Evolutionary conservation across 371 early-diverging fungal genomes (phyloP).

Genomic region (Mucor saturninus): DNA sequence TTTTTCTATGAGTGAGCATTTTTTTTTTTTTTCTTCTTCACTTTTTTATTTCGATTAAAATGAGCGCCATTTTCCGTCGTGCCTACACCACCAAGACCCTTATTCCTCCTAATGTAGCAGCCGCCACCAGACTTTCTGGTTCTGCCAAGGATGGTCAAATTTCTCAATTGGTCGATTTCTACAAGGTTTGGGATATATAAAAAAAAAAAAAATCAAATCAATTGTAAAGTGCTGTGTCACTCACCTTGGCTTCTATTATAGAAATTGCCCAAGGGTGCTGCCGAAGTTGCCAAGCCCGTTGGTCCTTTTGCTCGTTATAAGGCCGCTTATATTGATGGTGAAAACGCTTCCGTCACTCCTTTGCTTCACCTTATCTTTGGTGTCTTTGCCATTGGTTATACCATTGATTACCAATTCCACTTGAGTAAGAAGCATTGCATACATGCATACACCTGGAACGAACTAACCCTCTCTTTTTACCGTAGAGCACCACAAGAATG

Average conservation of each 20-base stretch:
- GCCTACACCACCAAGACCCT: conserved; percentile 59
- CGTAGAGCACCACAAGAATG: conserved; percentile 75
- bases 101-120: conserved; percentile 62
- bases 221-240: neutral
- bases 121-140: conserved; percentile 50
- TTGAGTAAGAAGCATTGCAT: conserved; percentile 55
- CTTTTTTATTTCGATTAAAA: conserved; percentile 5
- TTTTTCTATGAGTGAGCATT: neutral
- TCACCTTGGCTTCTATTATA: conserved; percentile 12
- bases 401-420: conserved; percentile 74
- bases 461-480: neutral
- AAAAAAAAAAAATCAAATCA: neutral
- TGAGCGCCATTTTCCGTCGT: conserved; percentile 60
- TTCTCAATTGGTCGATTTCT: conserved; percentile 52
- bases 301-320: conserved; percentile 60
- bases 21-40: neutral
- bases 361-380: conserved; percentile 59
- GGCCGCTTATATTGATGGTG: conserved; percentile 72
- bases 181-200: conserved; percentile 42
- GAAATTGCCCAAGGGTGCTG: conserved; percentile 59
- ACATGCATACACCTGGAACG: neutral
- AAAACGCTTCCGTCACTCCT: conserved; percentile 63
- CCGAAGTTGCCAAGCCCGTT: conserved; percentile 46
- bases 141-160: conserved; percentile 52
- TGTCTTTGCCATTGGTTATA: conserved; percentile 62